phyloP scores from a whole-genome alignment of 2,329 filamentous ascomycete species.

The Nemania diffusa region DNA sequence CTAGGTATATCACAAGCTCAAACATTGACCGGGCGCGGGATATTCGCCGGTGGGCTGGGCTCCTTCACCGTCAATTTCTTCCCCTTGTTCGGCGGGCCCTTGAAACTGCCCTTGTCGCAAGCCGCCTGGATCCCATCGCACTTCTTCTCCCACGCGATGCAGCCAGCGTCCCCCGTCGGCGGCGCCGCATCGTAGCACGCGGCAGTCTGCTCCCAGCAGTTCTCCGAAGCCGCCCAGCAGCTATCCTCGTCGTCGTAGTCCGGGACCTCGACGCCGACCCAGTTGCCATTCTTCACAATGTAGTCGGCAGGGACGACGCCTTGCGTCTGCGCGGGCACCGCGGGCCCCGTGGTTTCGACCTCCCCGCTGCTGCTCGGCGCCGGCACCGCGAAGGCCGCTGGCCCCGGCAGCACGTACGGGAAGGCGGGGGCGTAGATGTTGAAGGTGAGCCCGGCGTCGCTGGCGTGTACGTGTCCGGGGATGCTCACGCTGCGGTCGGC shows the following conservation, averaged over 20 bases:
- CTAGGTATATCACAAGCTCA: constrained; percentile 9
- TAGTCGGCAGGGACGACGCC: constrained; percentile 65
- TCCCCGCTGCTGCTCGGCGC: constrained; percentile 23
- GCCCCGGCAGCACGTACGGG: constrained; percentile 69
- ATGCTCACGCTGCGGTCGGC: constrained; percentile 66
- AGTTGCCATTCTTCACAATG: constrained; percentile 75
- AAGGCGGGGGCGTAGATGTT: constrained; percentile 70
- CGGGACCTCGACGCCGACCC: constrained; percentile 72
- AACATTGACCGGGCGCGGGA: constrained; percentile 40
- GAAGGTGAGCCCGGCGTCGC: constrained; percentile 67
- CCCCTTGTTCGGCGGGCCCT: constrained; percentile 60
- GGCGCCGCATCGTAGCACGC: constrained; percentile 69
- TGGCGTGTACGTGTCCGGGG: constrained; percentile 69
- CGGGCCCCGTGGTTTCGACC: constrained; percentile 9
- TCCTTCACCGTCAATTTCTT: constrained; percentile 49
- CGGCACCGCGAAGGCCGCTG: constrained; percentile 61
- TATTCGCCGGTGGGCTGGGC: constrained; percentile 39
- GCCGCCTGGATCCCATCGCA: constrained; percentile 61
- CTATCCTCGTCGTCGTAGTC: constrained; percentile 64
- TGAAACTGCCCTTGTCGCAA: constrained; percentile 56
- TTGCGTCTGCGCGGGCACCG: constrained; percentile 44
- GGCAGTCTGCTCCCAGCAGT: constrained; percentile 68
- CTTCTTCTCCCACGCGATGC: constrained; percentile 70
- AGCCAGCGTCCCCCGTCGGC: constrained; percentile 69
- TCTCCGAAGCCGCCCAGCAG: constrained; percentile 68